Evolutionary conservation across 2,329 filamentous ascomycete genomes (phyloP).

Genomic region (Alternaria angustiovoidea): DNA sequence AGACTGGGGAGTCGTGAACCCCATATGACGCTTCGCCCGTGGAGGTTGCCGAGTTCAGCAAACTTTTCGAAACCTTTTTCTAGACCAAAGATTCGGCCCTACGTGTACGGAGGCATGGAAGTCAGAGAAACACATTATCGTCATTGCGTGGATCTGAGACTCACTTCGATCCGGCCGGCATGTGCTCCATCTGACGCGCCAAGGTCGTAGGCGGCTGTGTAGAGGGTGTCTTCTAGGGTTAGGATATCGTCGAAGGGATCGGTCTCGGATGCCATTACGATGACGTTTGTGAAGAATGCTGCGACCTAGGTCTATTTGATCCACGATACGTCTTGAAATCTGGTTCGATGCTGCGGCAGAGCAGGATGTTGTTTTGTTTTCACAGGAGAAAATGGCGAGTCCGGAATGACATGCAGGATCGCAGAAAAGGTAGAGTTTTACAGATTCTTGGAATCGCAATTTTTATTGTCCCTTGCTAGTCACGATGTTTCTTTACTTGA

Average conservation of each 20-base stretch:
- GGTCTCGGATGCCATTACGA: not conserved
- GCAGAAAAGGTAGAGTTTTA: too few species aligned
- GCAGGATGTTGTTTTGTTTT: too few species aligned
- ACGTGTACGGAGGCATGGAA: too few species aligned
- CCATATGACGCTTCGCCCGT: slow-evolving; percentile 85
- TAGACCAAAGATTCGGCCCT: slow-evolving; percentile 84
- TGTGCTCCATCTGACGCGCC: slow-evolving; percentile 78
- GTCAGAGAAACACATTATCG: too few species aligned
- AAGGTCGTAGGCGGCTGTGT: slow-evolving; percentile 79
- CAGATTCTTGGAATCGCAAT: not conserved
- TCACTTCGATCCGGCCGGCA: slow-evolving; percentile 77
- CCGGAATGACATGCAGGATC: too few species aligned
- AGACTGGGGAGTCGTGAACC: slow-evolving; percentile 66
- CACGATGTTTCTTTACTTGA: fast-evolving
- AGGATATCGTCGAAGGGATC: slow-evolving; percentile 66
- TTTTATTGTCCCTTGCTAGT: not conserved
- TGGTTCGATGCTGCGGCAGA: too few species aligned
- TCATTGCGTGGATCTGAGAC: too few species aligned
- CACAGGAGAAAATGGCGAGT: too few species aligned
- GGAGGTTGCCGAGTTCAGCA: slow-evolving; percentile 76
- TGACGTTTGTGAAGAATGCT: too few species aligned
- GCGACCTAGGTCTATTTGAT: too few species aligned
- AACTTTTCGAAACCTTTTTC: slow-evolving; percentile 96
- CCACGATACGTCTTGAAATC: too few species aligned
- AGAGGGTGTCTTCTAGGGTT: slow-evolving; percentile 73